Conservation (phyloP, 345 rosid species). For the Balakata baccata region DNA sequence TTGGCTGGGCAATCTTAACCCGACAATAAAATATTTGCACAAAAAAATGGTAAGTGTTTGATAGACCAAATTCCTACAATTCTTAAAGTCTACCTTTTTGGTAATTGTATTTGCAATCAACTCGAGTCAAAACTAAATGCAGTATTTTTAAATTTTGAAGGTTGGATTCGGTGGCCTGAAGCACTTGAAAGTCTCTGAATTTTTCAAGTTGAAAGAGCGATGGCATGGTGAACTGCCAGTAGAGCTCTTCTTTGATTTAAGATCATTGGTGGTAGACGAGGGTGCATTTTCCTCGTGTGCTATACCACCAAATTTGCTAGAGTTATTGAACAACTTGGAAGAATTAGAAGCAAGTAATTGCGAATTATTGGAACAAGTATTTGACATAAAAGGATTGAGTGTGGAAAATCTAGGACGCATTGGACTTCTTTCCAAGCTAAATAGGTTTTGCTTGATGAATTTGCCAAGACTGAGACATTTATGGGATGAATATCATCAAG, state of each 20-base stretch:
- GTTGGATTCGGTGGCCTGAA: not conserved
- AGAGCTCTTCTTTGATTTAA: not conserved
- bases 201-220: not conserved
- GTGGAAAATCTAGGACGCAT: not conserved
- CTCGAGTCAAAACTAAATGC: no score
- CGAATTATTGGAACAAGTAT: not conserved
- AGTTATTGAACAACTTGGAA: no score
- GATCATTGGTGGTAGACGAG: not conserved
- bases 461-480: not conserved
- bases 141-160: not conserved
- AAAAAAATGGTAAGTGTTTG: no score
- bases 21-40: no score
- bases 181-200: not conserved
- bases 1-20: no score
- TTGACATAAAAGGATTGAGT: not conserved
- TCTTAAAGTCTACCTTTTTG: no score
- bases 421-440: not conserved
- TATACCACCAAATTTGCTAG: not conserved
- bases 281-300: not conserved
- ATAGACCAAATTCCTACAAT: no score
- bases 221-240: not conserved
- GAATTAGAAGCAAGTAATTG: not conserved
- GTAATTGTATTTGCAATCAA: no score
- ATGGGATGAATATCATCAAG: not conserved
- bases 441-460: not conserved